Conservation (phyloP, 2,329 filamentous ascomycete species). For the Trichophyton rubrum region DNA sequence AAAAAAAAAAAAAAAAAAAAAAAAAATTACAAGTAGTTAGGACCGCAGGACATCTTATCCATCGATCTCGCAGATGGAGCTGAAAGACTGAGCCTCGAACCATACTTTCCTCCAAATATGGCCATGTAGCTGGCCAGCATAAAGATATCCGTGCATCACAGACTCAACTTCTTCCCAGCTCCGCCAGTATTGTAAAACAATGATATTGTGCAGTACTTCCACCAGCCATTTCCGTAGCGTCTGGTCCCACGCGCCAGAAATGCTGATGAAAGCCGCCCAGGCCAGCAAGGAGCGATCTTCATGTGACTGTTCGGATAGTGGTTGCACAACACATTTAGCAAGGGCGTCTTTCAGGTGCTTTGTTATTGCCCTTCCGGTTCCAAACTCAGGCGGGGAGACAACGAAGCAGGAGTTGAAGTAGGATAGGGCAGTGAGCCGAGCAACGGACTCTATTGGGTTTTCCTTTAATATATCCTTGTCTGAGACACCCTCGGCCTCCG, state of each 20-base stretch:
- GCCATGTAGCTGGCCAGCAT: slow-evolving; percentile 17
- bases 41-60: background rate
- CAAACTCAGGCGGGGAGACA: slow-evolving; percentile 23
- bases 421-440: slow-evolving; percentile 22
- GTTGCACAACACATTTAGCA: slow-evolving; percentile 13
- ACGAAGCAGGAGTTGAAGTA: slow-evolving; percentile 24
- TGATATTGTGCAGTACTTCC: slow-evolving; percentile 17
- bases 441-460: slow-evolving; percentile 20
- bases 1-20: too few species aligned
- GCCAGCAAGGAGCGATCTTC: slow-evolving; percentile 19
- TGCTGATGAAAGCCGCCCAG: slow-evolving; percentile 25
- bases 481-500: background rate
- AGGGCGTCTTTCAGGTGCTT: slow-evolving; percentile 20
- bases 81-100: slow-evolving; percentile 19
- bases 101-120: slow-evolving; percentile 21
- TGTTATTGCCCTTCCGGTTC: slow-evolving; percentile 24
- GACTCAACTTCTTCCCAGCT: slow-evolving; percentile 21
- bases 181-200: slow-evolving; percentile 20
- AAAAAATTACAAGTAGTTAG: background rate
- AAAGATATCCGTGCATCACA: slow-evolving; percentile 21
- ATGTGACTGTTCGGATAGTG: slow-evolving; percentile 11
- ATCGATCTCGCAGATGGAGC: slow-evolving; percentile 6
- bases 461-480: slow-evolving; percentile 4
- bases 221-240: slow-evolving; percentile 23
- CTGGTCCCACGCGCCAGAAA: slow-evolving; percentile 21